Conservation (phyloP, 495 filamentous ascomycete genomes). For the Penicillium fimorum region DNA sequence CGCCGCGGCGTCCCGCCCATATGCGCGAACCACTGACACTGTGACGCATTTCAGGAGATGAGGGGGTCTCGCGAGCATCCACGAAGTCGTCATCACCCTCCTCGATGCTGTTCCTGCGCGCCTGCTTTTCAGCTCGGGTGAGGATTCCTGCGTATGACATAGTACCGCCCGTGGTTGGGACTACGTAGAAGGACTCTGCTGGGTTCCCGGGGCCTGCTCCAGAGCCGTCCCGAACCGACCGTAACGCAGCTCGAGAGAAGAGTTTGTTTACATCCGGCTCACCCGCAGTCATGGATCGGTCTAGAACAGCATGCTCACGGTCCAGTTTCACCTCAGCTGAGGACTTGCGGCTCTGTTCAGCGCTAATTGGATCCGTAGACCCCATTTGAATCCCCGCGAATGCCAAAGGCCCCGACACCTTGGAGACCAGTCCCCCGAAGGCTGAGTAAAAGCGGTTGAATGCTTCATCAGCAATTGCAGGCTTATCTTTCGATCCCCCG, state of each 20-base stretch:
- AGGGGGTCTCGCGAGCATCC: conserved; percentile 74
- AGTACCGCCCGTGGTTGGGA: conserved; percentile 85
- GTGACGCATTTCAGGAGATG: conserved; percentile 48
- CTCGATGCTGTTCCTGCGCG: conserved; percentile 47
- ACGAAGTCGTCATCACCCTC: conserved; percentile 79
- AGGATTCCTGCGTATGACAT: conserved; percentile 87
- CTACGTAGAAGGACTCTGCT: conserved; percentile 91
- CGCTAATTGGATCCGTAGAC: conserved; percentile 49
- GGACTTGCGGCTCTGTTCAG: conserved; percentile 40
- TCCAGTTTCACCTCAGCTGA: conserved; percentile 39
- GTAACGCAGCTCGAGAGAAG: conserved; percentile 77
- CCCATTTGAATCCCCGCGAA: conserved; percentile 85
- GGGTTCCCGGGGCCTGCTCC: conserved; percentile 42
- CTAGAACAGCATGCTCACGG: conserved; percentile 38
- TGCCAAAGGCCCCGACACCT: conserved; percentile 82
- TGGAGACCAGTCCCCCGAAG: conserved; percentile 78
- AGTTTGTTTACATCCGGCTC: conserved; percentile 75
- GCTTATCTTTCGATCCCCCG: conserved; percentile 10
- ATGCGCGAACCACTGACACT: conserved; percentile 25
- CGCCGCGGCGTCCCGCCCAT: conserved; percentile 20
- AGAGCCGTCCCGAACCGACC: conserved; percentile 58
- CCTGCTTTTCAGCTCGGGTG: conserved; percentile 66
- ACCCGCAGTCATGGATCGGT: conserved; percentile 30
- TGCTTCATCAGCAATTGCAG: conserved; percentile 60
- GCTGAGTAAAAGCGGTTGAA: conserved; percentile 89